A percentile compares a stretch with the other conserved stretches of the same genome.
Conservation (phyloP, 495 filamentous ascomycete species). For the Penicillium robsamsonii region DNA sequence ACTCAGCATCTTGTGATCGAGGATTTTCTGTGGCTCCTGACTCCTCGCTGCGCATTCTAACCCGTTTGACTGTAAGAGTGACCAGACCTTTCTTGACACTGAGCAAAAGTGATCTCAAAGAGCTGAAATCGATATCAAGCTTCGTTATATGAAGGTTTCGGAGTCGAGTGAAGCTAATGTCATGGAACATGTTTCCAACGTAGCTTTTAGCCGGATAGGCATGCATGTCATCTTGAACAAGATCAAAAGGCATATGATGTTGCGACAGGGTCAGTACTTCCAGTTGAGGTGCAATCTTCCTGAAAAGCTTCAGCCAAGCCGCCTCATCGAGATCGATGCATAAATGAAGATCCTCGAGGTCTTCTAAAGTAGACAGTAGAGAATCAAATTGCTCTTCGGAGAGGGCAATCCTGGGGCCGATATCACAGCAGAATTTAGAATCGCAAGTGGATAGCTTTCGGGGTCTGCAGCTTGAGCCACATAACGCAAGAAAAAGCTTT, state of each 20-base stretch:
- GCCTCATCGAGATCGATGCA: constrained; percentile 15
- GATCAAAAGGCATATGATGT: constrained; percentile 8
- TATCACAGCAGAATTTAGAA: constrained; percentile 14
- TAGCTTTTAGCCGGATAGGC: constrained; percentile 4
- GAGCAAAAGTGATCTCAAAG: constrained; percentile 13
- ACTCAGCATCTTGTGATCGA: constrained; percentile 2
- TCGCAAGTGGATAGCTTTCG: constrained; percentile 10
- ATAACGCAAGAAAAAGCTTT: constrained; percentile 13
- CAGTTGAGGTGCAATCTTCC: constrained; percentile 14
- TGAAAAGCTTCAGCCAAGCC: constrained; percentile 10
- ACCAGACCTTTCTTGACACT: constrained; percentile 12
- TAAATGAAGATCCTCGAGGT: constrained; percentile 13
- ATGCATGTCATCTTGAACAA: constrained; percentile 5
- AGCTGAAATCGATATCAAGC: constrained; percentile 14
- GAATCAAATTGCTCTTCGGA: constrained; percentile 12
- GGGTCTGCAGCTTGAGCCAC: constrained; percentile 11
- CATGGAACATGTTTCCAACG: constrained; percentile 7
- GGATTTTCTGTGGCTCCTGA: constrained; percentile 2
- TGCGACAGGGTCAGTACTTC: constrained; percentile 11
- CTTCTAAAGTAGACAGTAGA: constrained; percentile 12
- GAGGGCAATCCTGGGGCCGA: constrained; percentile 12
- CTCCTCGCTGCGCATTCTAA: constrained; percentile 8
- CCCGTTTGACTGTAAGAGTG: constrained; percentile 13
- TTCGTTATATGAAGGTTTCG: constrained; percentile 11
- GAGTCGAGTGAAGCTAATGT: constrained; percentile 14